These are phyloP conservation scores for Dalbergia cultrata DNA, from an alignment of 306 rosid genomes.

Conservation along the genomic window DNA sequence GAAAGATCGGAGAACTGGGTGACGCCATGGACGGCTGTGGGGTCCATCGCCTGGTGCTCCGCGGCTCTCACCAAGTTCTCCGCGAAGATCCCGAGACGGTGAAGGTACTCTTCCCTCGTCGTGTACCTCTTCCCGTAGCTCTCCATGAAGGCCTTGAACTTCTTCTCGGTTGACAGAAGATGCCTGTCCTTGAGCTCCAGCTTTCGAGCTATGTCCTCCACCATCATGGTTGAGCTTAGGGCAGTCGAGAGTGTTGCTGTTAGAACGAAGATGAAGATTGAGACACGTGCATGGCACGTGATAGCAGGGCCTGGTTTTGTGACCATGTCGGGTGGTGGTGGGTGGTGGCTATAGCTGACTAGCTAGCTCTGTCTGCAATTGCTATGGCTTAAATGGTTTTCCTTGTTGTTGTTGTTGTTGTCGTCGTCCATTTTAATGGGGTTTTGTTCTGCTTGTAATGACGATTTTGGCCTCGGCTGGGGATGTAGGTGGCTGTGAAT, in stretches of 20 bases:
- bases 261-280: conserved; percentile 57
- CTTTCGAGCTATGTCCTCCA: conserved; percentile 47
- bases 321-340: background rate
- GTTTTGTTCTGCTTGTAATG: background rate
- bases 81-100: conserved; percentile 73
- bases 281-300: conserved; percentile 50
- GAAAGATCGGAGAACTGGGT: conserved; percentile 85
- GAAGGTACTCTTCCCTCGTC: conserved; percentile 77
- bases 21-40: conserved; percentile 84
- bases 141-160: conserved; percentile 73
- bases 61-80: conserved; percentile 71
- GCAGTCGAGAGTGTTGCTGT: conserved; percentile 33
- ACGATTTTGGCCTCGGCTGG: conserved; percentile 24
- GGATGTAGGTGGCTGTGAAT: too few relatives aligned
- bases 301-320: conserved; percentile 31
- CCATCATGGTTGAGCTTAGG: background rate
- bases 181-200: conserved; percentile 38
- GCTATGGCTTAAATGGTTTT: background rate
- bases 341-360: background rate
- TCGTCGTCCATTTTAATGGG: background rate
- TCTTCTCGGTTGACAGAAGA: conserved; percentile 61
- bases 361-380: background rate
- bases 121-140: conserved; percentile 66
- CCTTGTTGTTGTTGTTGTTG: background rate
- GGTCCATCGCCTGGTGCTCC: conserved; percentile 83